Base-by-base conservation (phyloP, 495 filamentous ascomycete species). In the Aspergillus kassunensis region DNA sequence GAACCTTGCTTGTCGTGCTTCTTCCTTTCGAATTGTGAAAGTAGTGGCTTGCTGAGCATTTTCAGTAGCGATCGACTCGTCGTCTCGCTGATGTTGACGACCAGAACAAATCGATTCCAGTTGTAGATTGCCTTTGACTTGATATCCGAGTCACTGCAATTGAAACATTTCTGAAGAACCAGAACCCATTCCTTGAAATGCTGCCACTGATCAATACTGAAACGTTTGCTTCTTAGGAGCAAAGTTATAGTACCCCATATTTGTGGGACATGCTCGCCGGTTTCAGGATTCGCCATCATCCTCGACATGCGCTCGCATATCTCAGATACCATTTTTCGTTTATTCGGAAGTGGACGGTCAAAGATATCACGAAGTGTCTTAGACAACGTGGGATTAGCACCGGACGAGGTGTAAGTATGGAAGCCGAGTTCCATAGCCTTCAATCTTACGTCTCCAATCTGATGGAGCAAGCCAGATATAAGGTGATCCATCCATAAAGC, bases 181-280 rank as follows among this genome's bases (percentile, higher is more conserved):
- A 75, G 67, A 2, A 96, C 70, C 86, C 88, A 97, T 5, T 75
- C 74, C 16, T 73, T 78, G 51, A 88, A 80, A 61, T 81, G 81
- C 44, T 84, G 78, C 90, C 89, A 97, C 51, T 79, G 72, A 25
- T 89, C 81, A 13, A 91, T 60, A 19, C 80, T 74, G 37, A 71
- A 78, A 31, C 69, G 70, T 51, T 80, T 80, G 45, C 75, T 78
- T 39, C 86, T 80, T 25, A 95, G 74, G 18, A 96, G 80, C 3
- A 96, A 75, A 8, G 92, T 75, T 4, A 93, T 75, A 18, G 88
- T 77, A 42, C 84, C 88, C 92, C 92, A 98, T 25, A 97, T 87
- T 47, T 89, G 84, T 6, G 93, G 90, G n/a, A 93, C 89, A 51
- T 82, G 77, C 0, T 75, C 62, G 19, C 75, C 74, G 9, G 80